Base-by-base conservation (phyloP, 1,139 yeast genomes). In the Debaryomycetaceae sp. region DNA sequence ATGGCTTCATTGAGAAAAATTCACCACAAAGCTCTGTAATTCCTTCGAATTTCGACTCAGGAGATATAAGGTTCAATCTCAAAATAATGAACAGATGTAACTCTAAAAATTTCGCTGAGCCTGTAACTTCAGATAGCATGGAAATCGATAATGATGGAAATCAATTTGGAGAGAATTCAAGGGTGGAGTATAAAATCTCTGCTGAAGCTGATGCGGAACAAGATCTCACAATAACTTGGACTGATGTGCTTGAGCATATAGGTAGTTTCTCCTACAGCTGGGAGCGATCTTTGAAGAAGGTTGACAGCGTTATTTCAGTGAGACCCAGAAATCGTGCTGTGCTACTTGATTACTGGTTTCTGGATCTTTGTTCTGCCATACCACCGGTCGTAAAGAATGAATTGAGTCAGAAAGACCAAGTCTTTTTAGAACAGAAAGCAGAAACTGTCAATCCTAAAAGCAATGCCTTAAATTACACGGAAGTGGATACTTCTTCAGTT, bases 401-500 rank as follows among this genome's bases (percentile, higher is more conserved):
- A 34, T 50, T 71, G 37, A 66, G 74, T 42, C 76, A 74, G 41
- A 71, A 68, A 45, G 77, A 72, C 41, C 73, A 69, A 48, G 62
- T 72, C 9, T 58, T 59, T 27, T 58, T 65, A 3, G 72, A 68
- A 47, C 75, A 69, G 43, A 57, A 66, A 45, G 61, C 65, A 6
- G 72, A 63, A 42, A 57, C 50, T 31, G 31, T 27, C 11, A 27
- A 27, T 27, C 31, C 31, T 11, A 27, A 27, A 4, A 27, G 11
- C 11, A 11, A 8, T 8, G 2, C 31, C 31, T 27, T 11, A 27
- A 27, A 27, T 4, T 27, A 8, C 31, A 11, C 31, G 11, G 31
- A 27, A 7, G 11, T 8, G 4, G 11, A 27, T 7, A 2, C 31
- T 27, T 7, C 31, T 27, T 8, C 31, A 8, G 8, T 27, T 8